phyloP scores from a whole-genome alignment of 148 eudicot genomes.

The Spergularia marina region DNA sequence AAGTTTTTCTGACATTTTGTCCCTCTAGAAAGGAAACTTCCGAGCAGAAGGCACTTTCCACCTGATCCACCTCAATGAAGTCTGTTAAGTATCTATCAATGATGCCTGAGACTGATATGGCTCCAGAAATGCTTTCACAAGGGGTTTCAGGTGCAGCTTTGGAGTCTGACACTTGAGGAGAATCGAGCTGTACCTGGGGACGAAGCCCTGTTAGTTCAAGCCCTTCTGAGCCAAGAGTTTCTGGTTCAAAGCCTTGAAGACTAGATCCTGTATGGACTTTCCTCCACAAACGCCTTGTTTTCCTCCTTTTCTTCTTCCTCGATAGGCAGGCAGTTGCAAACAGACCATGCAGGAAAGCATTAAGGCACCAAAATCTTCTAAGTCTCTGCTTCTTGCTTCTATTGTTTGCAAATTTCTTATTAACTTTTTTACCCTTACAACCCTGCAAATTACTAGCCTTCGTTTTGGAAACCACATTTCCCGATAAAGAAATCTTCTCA shows the following conservation, averaged over 20 bases:
- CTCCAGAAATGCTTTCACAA: constrained; percentile 39
- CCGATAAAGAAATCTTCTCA: background rate
- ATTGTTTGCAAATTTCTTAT: constrained; percentile 13
- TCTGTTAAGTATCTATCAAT: constrained; percentile 56
- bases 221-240: constrained; percentile 12
- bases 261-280: constrained; percentile 3
- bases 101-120: constrained; percentile 52
- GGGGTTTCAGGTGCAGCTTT: constrained; percentile 29
- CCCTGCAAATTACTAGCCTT: background rate
- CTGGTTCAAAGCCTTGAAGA: constrained; percentile 10
- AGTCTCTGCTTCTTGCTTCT: constrained; percentile 25
- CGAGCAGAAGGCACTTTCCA: constrained; percentile 27
- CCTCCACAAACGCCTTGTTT: constrained; percentile 10
- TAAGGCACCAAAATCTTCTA: constrained; percentile 20
- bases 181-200: background rate
- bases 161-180: constrained; percentile 8
- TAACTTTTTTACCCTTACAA: constrained; percentile 12
- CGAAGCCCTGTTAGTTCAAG: background rate
- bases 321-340: constrained; percentile 1
- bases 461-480: constrained; percentile 16
- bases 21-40: constrained; percentile 17
- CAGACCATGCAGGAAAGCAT: constrained; percentile 18
- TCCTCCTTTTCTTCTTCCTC: constrained; percentile 25
- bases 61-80: constrained; percentile 41
- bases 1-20: constrained; percentile 8